phyloP scores from a whole-genome alignment of 1,284 basidiomycete genomes.

The Earliella scabrosa region DNA sequence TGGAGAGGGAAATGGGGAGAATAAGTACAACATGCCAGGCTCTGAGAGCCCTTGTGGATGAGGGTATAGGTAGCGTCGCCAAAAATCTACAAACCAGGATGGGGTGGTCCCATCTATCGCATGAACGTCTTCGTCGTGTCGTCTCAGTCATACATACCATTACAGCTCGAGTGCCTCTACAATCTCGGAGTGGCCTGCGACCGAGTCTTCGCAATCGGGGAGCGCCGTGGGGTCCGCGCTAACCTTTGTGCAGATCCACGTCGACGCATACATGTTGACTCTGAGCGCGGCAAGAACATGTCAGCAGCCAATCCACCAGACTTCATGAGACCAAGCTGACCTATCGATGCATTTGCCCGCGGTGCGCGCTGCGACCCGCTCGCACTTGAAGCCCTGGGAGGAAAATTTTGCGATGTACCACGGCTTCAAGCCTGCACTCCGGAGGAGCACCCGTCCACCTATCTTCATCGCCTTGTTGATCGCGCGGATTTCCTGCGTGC shows the following conservation, averaged over 20 bases:
- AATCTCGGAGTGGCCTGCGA: constrained; percentile 6
- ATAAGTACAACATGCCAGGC: too few relatives aligned
- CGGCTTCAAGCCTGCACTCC: constrained; percentile 24
- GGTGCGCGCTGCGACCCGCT: constrained; percentile 21
- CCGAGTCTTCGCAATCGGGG: neutral
- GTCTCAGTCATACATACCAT: neutral
- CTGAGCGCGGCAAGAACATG: constrained; percentile 1
- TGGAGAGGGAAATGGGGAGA: too few relatives aligned
- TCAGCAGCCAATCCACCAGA: neutral
- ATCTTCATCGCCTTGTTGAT: constrained; percentile 28
- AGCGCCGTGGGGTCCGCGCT: constrained; percentile 10
- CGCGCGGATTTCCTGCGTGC: constrained; percentile 21
- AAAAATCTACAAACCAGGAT: too few relatives aligned
- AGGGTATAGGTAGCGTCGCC: too few relatives aligned
- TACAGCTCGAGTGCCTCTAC: constrained; percentile 17
- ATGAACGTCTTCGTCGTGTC: neutral
- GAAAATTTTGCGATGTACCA: constrained; percentile 28
- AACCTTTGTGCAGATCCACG: constrained; percentile 28
- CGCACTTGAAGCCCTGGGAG: constrained; percentile 23
- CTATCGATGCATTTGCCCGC: constrained; percentile 26
- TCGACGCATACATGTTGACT: constrained; percentile 30
- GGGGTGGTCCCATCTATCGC: too few relatives aligned
- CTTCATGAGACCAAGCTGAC: constrained; percentile 6
- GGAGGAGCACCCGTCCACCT: constrained; percentile 26
- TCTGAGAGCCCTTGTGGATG: too few relatives aligned